Evolutionary conservation across 2,329 filamentous ascomycete genomes (phyloP), one percentile per base, ranked within the genome.

Genomic region (Huntiella bhutanensis): DNA sequence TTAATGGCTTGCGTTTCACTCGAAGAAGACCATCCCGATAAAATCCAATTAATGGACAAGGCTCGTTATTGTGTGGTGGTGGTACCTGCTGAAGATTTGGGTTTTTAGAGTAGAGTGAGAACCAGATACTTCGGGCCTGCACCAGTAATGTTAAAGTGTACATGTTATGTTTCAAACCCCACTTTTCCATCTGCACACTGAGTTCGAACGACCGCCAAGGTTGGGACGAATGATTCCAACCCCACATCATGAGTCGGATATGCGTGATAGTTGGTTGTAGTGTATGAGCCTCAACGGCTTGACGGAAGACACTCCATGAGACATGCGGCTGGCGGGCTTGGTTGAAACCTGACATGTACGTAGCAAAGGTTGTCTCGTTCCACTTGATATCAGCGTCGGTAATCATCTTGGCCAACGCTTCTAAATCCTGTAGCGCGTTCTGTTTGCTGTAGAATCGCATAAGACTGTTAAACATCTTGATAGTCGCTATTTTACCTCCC

Each of bases 391-490:
- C 55, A 35, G 60, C 57, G 10, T 62, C 57, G 16, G 62, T 64
- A 73, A 77, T 77, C 33, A 55, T 51, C 33, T 61, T 58, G 16
- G 75, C 60, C 5, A 73, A 48, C 4, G 60, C 62, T 53, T 73
- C 68, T 45, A 72, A 62, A 41, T 62, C 61, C n/a, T 56, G 57
- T 5, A 75, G 57, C 45, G 69, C 65, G 47, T 79, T 71, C 5
- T 71, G 68, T 47, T 73, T 63, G 5, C 82, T 82, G 57, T 85
- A 71, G 50, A 80, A 73, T 47, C 71, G 68, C 4, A 95, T 64
- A 32, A 95, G 62, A 45, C 75, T 68, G 56, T 95, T 94, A 82
- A 83, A 95, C 56, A 85, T 73, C 32, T 68, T 64, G 2, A 77
- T 77, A 16, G 60, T 61, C 1, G 68, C 64, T 1, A 74, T 68